Conservation (phyloP, 306 rosid species). For the Cucumis cinereus region DNA sequence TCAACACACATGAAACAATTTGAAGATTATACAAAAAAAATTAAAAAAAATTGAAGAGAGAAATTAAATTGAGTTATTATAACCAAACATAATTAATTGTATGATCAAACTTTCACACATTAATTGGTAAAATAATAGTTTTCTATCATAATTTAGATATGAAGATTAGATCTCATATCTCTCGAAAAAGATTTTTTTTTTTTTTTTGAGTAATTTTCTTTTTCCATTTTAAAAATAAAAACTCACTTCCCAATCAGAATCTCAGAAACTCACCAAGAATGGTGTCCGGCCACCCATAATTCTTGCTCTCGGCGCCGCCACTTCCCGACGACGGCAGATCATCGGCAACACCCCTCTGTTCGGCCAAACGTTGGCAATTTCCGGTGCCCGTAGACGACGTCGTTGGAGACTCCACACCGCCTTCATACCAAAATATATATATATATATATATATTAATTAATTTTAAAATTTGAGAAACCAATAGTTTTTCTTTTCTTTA, state of each 20-base stretch:
- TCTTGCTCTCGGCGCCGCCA: constrained; percentile 38
- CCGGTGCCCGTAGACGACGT: constrained; percentile 41
- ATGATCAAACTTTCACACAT: not conserved
- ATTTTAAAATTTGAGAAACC: not conserved
- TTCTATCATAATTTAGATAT: not conserved
- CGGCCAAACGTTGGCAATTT: constrained; percentile 17
- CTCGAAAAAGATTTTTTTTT: too few species aligned
- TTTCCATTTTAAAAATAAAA: not conserved
- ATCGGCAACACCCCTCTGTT: constrained; percentile 55
- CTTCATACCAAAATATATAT: constrained; percentile 4
- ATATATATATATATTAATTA: too few species aligned
- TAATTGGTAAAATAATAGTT: too few species aligned
- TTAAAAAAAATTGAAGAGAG: too few species aligned
- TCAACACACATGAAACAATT: not conserved
- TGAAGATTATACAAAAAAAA: too few species aligned
- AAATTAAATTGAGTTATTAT: too few species aligned
- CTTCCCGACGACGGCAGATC: constrained; percentile 55
- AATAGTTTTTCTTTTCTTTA: too few species aligned
- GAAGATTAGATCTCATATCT: not conserved
- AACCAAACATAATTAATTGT: not conserved
- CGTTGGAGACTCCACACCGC: constrained; percentile 57
- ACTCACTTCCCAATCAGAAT: constrained; percentile 22
- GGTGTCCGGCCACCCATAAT: constrained; percentile 49
- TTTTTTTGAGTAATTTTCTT: not conserved
- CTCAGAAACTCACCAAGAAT: constrained; percentile 82